phyloP scores from a whole-genome alignment of 306 rosid genomes.

The Hippophae gyantsensis region DNA sequence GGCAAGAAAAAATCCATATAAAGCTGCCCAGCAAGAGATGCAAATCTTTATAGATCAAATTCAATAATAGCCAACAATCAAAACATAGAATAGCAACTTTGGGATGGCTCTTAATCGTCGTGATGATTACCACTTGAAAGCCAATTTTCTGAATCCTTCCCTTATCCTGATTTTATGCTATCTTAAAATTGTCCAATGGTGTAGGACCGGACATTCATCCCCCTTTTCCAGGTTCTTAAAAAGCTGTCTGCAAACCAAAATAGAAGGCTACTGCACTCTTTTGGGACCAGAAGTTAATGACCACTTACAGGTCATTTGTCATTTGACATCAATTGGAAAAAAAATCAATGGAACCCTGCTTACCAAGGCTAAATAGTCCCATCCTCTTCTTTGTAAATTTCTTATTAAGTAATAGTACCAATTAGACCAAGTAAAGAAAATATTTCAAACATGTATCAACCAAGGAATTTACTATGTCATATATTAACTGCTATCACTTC shows the following conservation, averaged over 20 bases:
- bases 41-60: too few species aligned
- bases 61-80: too few species aligned
- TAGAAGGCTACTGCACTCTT: neutral
- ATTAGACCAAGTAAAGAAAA: constrained; percentile 7
- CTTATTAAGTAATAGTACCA: neutral
- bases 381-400: constrained; percentile 1
- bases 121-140: too few species aligned
- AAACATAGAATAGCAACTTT: too few species aligned
- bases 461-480: neutral
- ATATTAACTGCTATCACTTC: neutral
- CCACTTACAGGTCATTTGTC: neutral
- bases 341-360: neutral
- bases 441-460: constrained; percentile 1
- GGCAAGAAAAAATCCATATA: too few species aligned
- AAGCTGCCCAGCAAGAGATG: too few species aligned
- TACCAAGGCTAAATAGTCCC: neutral
- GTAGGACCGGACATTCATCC: too few species aligned
- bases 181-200: too few species aligned
- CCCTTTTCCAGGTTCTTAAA: neutral
- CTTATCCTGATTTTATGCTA: too few species aligned
- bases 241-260: neutral
- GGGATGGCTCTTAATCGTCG: too few species aligned
- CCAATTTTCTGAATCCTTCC: too few species aligned
- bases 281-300: too few species aligned
- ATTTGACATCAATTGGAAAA: neutral